phyloP scores from a whole-genome alignment of 1,284 basidiomycete genomes.

The Tranzscheliella williamsii region DNA sequence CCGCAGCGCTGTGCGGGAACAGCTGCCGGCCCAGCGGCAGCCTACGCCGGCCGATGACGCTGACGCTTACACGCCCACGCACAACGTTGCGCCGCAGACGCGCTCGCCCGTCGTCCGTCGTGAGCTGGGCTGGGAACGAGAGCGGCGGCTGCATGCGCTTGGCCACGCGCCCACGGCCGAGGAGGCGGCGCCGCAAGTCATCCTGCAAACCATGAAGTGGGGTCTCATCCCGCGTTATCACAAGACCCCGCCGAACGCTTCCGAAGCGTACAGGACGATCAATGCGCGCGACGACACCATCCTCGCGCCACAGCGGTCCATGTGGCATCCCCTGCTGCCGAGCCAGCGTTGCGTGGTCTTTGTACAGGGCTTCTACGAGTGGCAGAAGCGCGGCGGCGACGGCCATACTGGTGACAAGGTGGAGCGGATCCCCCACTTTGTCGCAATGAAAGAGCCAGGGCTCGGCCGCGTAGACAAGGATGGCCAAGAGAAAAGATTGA shows the following conservation, averaged over 20 bases:
- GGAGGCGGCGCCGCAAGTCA: conserved; percentile 7
- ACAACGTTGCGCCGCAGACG: conserved; percentile 54
- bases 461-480: conserved; percentile 69
- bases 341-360: conserved; percentile 54
- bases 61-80: conserved; percentile 44
- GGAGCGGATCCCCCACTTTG: conserved; percentile 67
- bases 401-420: conserved; percentile 13
- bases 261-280: conserved; percentile 74
- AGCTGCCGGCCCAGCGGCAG: conserved; percentile 8
- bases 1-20: conserved; percentile 18
- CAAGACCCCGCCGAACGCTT: conserved; percentile 70
- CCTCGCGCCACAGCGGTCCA: conserved; percentile 58
- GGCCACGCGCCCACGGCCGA: conserved; percentile 6
- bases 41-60: conserved; percentile 14
- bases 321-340: conserved; percentile 35
- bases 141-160: conserved; percentile 6
- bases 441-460: conserved; percentile 73
- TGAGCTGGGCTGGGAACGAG: conserved; percentile 29
- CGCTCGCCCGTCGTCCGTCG: conserved; percentile 44
- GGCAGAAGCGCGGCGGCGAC: conserved; percentile 29
- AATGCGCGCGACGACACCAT: conserved; percentile 86
- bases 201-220: conserved; percentile 70
- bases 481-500: conserved; percentile 69
- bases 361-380: conserved; percentile 58
- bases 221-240: conserved; percentile 84